Conservation (phyloP, 129 eudicot genomes). For the Oenanthe sinensis region DNA sequence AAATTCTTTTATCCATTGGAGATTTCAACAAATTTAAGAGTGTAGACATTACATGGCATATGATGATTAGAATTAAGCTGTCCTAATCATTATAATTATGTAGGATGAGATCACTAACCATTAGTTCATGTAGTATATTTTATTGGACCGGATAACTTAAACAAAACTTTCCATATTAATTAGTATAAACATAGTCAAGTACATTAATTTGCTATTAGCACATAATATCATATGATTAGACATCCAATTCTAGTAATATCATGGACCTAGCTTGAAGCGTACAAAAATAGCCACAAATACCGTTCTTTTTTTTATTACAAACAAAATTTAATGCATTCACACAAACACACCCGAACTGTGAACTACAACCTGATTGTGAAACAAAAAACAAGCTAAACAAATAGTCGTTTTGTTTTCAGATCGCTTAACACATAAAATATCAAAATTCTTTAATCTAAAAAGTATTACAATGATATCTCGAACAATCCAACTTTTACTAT, state of each 20-base stretch:
- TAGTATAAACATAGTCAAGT: not conserved
- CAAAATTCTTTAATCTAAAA: too few relatives aligned
- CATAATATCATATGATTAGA: not conserved
- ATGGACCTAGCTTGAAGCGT: not conserved
- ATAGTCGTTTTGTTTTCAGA: too few relatives aligned
- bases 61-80: not conserved
- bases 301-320: too few relatives aligned
- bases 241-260: not conserved
- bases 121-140: not conserved
- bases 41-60: not conserved
- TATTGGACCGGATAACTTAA: not conserved
- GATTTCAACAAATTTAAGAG: too few relatives aligned
- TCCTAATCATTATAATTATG: not conserved
- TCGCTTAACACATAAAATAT: too few relatives aligned
- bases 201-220: not conserved
- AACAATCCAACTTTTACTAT: too few relatives aligned
- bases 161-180: not conserved
- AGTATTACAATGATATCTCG: too few relatives aligned
- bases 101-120: slow-evolving; percentile 1
- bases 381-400: too few relatives aligned
- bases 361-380: too few relatives aligned
- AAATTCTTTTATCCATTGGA: not conserved
- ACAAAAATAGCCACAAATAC: not conserved
- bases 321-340: too few relatives aligned
- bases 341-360: too few relatives aligned